Evolutionary conservation across 805 yeast species (phyloP).

Genomic region (Schwanniomyces polymorphus): DNA sequence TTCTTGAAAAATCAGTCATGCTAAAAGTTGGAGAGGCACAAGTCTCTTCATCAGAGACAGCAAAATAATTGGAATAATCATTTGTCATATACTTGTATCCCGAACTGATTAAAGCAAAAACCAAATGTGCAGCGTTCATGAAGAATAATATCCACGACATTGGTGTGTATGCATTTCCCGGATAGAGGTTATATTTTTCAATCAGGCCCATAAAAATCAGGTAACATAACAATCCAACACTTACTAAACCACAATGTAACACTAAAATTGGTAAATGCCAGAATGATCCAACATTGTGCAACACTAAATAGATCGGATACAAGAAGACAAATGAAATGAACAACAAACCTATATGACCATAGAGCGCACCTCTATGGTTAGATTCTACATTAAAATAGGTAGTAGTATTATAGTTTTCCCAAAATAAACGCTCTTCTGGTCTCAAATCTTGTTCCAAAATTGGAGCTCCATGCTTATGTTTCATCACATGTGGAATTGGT

Average conservation of each 20-base stretch:
- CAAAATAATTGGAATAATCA: slow-evolving; percentile 9
- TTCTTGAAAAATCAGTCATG: slow-evolving; percentile 18
- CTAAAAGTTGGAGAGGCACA: slow-evolving; percentile 19
- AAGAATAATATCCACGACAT: slow-evolving; percentile 63
- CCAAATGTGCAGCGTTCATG: slow-evolving; percentile 52
- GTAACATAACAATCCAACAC: slow-evolving; percentile 54
- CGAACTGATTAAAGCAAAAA: slow-evolving; percentile 50
- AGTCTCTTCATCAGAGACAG: slow-evolving; percentile 9
- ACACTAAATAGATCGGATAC: slow-evolving; percentile 68
- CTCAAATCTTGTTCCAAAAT: slow-evolving; percentile 65
- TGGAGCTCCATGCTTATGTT: slow-evolving; percentile 68
- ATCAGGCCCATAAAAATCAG: slow-evolving; percentile 59
- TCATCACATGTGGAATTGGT: slow-evolving; percentile 36
- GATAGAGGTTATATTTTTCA: slow-evolving; percentile 57
- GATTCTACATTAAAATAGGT: slow-evolving; percentile 61
- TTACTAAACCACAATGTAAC: slow-evolving; percentile 45
- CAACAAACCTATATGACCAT: slow-evolving; percentile 52
- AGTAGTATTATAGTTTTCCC: slow-evolving; percentile 79
- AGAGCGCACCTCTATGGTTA: slow-evolving; percentile 51
- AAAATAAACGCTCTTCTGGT: slow-evolving; percentile 71
- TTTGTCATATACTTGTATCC: slow-evolving; percentile 28
- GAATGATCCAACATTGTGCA: slow-evolving; percentile 58
- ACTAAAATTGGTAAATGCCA: slow-evolving; percentile 61
- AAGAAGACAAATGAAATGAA: slow-evolving; percentile 47
- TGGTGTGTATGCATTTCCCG: slow-evolving; percentile 68